phyloP scores from a whole-genome alignment of 495 filamentous ascomycete species.

The Aspergillus incahuasiensis region DNA sequence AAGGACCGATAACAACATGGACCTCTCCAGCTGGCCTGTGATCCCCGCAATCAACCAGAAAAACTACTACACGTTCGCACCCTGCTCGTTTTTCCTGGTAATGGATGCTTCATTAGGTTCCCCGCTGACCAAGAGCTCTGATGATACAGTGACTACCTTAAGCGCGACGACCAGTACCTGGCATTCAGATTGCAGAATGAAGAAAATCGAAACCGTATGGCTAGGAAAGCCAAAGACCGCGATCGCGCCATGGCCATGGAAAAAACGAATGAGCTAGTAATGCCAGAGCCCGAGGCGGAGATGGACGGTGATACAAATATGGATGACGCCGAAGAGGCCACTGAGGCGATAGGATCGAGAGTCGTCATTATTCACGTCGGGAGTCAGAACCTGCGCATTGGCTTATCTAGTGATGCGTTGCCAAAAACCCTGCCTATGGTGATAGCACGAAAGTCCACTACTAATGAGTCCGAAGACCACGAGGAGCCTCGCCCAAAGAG shows the following conservation, averaged over 20 bases:
- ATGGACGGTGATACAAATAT: conserved; percentile 58
- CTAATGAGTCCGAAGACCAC: conserved; percentile 77
- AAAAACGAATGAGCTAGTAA: conserved; percentile 41
- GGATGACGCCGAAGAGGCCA: conserved; percentile 54
- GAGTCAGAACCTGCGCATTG: conserved; percentile 93
- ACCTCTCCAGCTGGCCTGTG: conserved; percentile 88
- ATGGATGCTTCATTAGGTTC: not conserved
- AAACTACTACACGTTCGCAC: conserved; percentile 94
- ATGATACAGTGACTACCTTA: conserved; percentile 77
- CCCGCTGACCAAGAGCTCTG: not conserved
- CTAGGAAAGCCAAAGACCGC: conserved; percentile 76
- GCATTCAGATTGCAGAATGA: conserved; percentile 82
- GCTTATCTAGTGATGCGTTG: conserved; percentile 87
- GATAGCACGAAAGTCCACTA: conserved; percentile 69
- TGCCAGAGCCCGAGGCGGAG: conserved; percentile 49
- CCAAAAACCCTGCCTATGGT: conserved; percentile 93
- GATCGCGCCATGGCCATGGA: conserved; percentile 77
- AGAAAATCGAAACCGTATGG: conserved; percentile 70
- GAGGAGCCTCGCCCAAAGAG: conserved; percentile 84
- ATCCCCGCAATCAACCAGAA: conserved; percentile 95
- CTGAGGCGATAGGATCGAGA: conserved; percentile 72
- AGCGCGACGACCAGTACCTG: conserved; percentile 93
- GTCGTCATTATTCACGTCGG: conserved; percentile 96
- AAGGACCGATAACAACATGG: conserved; percentile 96
- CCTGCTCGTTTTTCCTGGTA: not conserved